phyloP scores from a whole-genome alignment of 495 filamentous ascomycete species.

The Penicillium coprophilum region DNA sequence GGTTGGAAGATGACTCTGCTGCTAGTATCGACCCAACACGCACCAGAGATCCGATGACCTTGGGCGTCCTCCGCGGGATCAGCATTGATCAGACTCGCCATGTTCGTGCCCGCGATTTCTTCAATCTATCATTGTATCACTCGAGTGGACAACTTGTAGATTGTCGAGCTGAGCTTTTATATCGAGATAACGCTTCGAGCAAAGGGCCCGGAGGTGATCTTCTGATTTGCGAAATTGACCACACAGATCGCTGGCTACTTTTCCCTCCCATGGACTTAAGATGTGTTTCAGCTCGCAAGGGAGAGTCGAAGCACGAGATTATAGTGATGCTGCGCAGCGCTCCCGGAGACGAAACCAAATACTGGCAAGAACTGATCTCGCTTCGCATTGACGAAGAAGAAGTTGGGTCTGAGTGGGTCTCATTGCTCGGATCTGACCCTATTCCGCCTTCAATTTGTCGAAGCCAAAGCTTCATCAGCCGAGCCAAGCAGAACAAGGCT shows the following conservation, averaged over 20 bases:
- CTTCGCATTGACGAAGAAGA: conserved; percentile 70
- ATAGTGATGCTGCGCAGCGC: conserved; percentile 75
- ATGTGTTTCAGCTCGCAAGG: conserved; percentile 75
- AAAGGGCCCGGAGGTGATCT: conserved; percentile 67
- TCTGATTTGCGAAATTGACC: conserved; percentile 84
- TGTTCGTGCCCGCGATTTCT: conserved; percentile 85
- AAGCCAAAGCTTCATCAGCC: conserved; percentile 53
- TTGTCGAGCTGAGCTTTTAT: conserved; percentile 83
- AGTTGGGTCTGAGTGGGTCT: conserved; percentile 81
- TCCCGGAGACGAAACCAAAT: conserved; percentile 38
- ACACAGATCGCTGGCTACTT: conserved; percentile 75
- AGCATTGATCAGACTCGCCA: conserved; percentile 67
- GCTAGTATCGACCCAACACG: conserved; percentile 76
- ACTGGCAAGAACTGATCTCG: conserved; percentile 80
- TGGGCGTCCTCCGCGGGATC: conserved; percentile 68
- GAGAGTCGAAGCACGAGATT: conserved; percentile 67
- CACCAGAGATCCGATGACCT: conserved; percentile 71
- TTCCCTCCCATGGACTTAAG: conserved; percentile 76
- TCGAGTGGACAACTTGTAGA: conserved; percentile 86
- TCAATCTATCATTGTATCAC: conserved; percentile 80
- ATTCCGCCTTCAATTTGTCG: conserved; percentile 63
- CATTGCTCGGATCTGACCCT: conserved; percentile 74
- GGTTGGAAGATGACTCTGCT: conserved; percentile 89
- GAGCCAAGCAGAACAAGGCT: conserved; percentile 40
- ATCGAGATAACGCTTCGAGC: conserved; percentile 71